A percentile compares a stretch with the other conserved stretches of the same genome.
These are phyloP conservation scores for Fusarium sp. DNA, from an alignment of 2,329 filamentous ascomycete species.

Conservation along the genomic window DNA sequence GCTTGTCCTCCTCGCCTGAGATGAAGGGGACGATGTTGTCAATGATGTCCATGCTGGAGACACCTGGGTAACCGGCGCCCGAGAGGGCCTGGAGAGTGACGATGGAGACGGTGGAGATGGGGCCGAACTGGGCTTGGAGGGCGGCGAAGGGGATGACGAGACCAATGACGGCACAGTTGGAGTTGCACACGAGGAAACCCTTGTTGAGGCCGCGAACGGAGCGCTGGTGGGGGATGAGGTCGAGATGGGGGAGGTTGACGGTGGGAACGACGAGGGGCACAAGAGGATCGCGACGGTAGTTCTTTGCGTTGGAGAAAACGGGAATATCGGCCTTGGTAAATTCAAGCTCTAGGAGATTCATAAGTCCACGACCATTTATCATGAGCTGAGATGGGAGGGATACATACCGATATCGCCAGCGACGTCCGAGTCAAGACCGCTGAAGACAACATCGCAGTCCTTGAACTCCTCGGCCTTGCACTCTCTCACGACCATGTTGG, in stretches of 20 bases:
- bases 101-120: constrained; percentile 80
- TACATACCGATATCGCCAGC: constrained; percentile 87
- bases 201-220: constrained; percentile 78
- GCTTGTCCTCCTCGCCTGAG: constrained; percentile 93
- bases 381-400: not conserved
- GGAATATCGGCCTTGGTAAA: constrained; percentile 90
- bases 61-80: constrained; percentile 90
- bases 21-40: constrained; percentile 98
- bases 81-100: constrained; percentile 97
- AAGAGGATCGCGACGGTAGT: constrained; percentile 90
- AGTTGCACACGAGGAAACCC: constrained; percentile 97
- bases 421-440: constrained; percentile 90
- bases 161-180: constrained; percentile 97
- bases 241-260: constrained; percentile 89
- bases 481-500: constrained; percentile 85
- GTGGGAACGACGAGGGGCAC: constrained; percentile 96
- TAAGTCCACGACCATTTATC: constrained; percentile 11
- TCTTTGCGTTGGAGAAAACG: constrained; percentile 98
- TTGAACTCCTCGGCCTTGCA: constrained; percentile 85
- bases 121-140: constrained; percentile 86
- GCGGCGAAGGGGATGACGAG: constrained; percentile 95
- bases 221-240: constrained; percentile 90
- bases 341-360: constrained; percentile 76
- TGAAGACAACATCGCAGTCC: constrained; percentile 95
- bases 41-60: constrained; percentile 93